phyloP scores from a whole-genome alignment of 2,329 filamentous ascomycete genomes.

The Alternaria sp. region DNA sequence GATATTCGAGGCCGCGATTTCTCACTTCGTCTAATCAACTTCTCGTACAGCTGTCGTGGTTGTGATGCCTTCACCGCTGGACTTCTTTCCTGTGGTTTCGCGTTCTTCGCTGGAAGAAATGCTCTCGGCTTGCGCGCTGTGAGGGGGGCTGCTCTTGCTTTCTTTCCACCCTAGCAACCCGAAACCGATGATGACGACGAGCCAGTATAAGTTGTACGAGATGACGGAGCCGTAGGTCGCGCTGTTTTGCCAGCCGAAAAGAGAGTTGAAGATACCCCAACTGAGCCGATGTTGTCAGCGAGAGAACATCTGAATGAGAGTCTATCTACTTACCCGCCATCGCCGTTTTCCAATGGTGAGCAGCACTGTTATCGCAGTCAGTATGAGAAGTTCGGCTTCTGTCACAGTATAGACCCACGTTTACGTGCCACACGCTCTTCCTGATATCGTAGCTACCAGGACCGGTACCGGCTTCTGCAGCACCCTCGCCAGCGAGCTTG shows the following conservation, averaged over 20 bases:
- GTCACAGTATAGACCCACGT: constrained; percentile 58
- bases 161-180: constrained; percentile 71
- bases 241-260: constrained; percentile 87
- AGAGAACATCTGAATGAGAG: not conserved
- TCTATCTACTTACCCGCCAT: constrained; percentile 51
- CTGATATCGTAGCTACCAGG: constrained; percentile 81
- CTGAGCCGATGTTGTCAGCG: constrained; percentile 48
- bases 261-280: constrained; percentile 87
- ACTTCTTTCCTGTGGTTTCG: constrained; percentile 23
- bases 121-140: constrained; percentile 10
- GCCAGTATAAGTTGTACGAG: constrained; percentile 88
- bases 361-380: constrained; percentile 66
- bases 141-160: constrained; percentile 39
- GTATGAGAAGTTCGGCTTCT: not conserved
- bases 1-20: not conserved
- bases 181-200: constrained; percentile 71
- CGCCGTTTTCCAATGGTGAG: constrained; percentile 73
- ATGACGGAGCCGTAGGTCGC: constrained; percentile 88
- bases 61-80: constrained; percentile 16
- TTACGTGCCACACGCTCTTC: constrained; percentile 81
- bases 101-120: constrained; percentile 24
- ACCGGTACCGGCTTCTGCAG: constrained; percentile 67
- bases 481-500: constrained; percentile 67
- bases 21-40: constrained; percentile 6
- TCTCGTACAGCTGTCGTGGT: constrained; percentile 22